These are phyloP conservation scores for Cladosporium halotolerans DNA, from an alignment of 2,329 filamentous ascomycete species.

Conservation along the genomic window DNA sequence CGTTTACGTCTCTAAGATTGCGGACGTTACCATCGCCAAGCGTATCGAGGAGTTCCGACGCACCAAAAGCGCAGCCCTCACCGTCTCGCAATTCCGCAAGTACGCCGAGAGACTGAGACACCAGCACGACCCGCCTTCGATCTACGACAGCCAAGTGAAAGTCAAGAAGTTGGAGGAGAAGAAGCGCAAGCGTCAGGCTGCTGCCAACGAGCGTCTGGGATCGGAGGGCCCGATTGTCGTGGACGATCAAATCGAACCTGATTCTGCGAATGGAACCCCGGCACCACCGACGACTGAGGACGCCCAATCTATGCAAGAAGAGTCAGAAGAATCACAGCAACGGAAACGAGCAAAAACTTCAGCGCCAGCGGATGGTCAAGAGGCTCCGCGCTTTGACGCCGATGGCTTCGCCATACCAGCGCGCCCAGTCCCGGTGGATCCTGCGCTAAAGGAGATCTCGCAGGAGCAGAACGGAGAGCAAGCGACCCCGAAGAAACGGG, in stretches of 20 bases:
- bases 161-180: constrained; percentile 30
- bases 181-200: constrained; percentile 23
- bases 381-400: constrained; percentile 29
- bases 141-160: constrained; percentile 59
- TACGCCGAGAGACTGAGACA: constrained; percentile 63
- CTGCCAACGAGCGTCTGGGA: constrained; percentile 14
- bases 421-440: constrained; percentile 22
- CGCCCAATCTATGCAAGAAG: background rate
- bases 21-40: constrained; percentile 85
- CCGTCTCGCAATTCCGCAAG: constrained; percentile 77
- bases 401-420: constrained; percentile 38
- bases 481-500: constrained; percentile 30
- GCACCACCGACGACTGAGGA: constrained; percentile 4
- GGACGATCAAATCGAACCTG: constrained; percentile 14
- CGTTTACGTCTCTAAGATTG: constrained; percentile 97
- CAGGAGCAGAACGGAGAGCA: background rate
- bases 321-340: background rate
- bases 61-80: constrained; percentile 76
- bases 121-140: constrained; percentile 74
- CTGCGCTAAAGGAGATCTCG: constrained; percentile 10
- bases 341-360: constrained; percentile 3
- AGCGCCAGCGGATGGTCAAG: constrained; percentile 11
- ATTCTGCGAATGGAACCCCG: constrained; percentile 8
- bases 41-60: constrained; percentile 86
- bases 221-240: constrained; percentile 11